Conservation (phyloP, 371 early-diverging fungal species). For the Mortierella sp. region DNA sequence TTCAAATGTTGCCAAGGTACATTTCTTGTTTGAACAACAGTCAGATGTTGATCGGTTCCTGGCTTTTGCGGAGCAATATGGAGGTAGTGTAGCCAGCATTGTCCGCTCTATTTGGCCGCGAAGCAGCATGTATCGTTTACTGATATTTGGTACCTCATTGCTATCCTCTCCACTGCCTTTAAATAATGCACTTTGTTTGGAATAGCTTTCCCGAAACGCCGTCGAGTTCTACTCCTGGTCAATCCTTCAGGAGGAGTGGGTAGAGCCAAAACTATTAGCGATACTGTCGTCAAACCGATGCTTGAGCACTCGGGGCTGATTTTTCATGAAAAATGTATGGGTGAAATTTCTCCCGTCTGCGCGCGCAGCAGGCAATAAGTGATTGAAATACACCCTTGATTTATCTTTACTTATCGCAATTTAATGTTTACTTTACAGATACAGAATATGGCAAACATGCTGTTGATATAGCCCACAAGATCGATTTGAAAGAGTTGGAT, state of each 20-base stretch:
- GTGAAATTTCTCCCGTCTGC: not conserved
- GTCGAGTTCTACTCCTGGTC: constrained; percentile 60
- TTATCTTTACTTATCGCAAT: constrained; percentile 4
- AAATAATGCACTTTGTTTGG: not conserved
- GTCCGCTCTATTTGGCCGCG: not conserved
- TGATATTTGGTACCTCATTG: not conserved
- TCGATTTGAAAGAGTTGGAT: constrained; percentile 67
- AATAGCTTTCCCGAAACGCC: constrained; percentile 36
- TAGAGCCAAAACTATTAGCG: constrained; percentile 67
- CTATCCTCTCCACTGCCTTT: not conserved
- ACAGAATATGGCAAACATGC: constrained; percentile 77
- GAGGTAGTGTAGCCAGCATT: constrained; percentile 15
- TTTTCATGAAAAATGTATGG: constrained; percentile 24
- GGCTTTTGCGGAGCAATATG: constrained; percentile 14
- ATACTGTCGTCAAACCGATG: constrained; percentile 71
- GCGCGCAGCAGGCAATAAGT: not conserved
- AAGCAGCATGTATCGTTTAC: not conserved
- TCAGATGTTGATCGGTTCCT: constrained; percentile 25
- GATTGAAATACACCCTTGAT: not conserved
- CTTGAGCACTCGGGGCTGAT: constrained; percentile 60
- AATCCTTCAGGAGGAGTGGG: constrained; percentile 85
- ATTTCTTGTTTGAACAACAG: constrained; percentile 20
- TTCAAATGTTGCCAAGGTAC: constrained; percentile 8
- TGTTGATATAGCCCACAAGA: constrained; percentile 68
- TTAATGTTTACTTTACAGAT: constrained; percentile 53